Conservation (phyloP, 176 grass and related monocot species). For the Rhipidocladum racemiflorum region DNA sequence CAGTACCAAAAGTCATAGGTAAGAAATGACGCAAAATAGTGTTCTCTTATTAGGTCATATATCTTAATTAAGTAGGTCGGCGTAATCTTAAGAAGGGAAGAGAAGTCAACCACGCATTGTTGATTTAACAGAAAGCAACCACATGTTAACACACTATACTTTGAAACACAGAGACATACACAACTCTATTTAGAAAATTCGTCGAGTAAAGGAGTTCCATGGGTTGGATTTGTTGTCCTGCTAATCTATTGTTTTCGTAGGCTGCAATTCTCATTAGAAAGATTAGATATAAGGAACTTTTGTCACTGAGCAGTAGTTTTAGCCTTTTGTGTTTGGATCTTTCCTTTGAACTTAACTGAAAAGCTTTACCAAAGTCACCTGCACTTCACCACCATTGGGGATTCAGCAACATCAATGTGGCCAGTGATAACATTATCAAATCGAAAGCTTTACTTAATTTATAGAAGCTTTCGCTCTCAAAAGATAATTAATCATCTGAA, state of each 20-base stretch:
- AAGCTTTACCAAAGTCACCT: neutral
- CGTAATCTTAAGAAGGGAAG: constrained; percentile 3
- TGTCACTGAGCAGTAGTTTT: neutral
- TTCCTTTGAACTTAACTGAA: neutral
- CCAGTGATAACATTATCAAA: neutral
- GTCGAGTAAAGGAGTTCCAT: neutral
- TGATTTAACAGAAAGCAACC: constrained; percentile 13
- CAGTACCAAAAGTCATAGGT: neutral
- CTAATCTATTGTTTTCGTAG: neutral
- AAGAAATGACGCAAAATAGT: neutral
- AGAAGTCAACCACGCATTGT: constrained; percentile 14
- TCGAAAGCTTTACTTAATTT: neutral
- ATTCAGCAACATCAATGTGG: neutral
- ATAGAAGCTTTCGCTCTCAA: neutral
- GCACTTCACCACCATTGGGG: too few relatives aligned
- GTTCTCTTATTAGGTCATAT: neutral
- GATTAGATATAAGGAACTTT: neutral
- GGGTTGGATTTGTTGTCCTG: neutral
- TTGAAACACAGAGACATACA: neutral
- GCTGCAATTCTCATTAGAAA: neutral
- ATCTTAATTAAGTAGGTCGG: neutral
- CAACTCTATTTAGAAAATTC: neutral
- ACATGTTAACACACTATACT: neutral
- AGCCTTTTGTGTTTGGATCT: too few relatives aligned
- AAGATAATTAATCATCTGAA: neutral